Evolutionary conservation across 805 yeast genomes (phyloP).

Genomic region (Wickerhamomyces alni): DNA sequence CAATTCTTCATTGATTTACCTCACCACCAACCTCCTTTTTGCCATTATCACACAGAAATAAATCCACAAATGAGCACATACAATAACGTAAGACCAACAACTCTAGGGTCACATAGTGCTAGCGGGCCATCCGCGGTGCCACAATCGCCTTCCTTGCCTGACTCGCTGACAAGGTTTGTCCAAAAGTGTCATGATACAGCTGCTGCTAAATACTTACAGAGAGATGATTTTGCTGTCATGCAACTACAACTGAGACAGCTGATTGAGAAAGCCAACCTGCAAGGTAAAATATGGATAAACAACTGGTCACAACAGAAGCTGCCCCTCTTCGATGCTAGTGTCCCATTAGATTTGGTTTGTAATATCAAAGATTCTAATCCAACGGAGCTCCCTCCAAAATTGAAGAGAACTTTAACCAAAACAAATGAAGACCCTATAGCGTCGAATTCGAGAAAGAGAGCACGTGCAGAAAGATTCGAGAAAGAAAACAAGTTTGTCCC

Average conservation of each 20-base stretch:
- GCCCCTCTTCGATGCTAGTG: conserved; percentile 15
- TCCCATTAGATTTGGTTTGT: conserved; percentile 12
- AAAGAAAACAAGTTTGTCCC: conserved; percentile 12
- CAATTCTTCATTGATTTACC: too few relatives aligned
- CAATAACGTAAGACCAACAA: conserved; percentile 5
- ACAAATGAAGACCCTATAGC: conserved; percentile 11
- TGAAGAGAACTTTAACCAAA: neutral
- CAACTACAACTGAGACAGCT: conserved; percentile 20
- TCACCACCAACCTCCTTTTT: neutral
- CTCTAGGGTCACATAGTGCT: conserved; percentile 1
- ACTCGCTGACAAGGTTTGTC: conserved; percentile 16
- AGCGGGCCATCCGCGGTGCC: neutral
- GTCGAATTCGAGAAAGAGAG: conserved; percentile 24
- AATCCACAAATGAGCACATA: conserved; percentile 2
- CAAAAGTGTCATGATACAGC: conserved; percentile 18
- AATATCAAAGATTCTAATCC: conserved; percentile 2
- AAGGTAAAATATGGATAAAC: conserved; percentile 20
- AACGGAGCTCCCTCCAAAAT: neutral
- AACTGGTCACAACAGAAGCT: conserved; percentile 24
- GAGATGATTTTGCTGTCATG: conserved; percentile 11
- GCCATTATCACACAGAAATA: neutral
- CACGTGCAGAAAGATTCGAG: conserved; percentile 32
- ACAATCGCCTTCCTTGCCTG: conserved; percentile 9
- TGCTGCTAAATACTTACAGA: conserved; percentile 7
- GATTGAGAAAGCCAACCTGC: conserved; percentile 21